Percentiles rank a stretch among this genome's conserved stretches.
These are phyloP conservation scores for Fusarium dlaminii DNA, from an alignment of 2,329 filamentous ascomycete genomes.

Conservation along the genomic window DNA sequence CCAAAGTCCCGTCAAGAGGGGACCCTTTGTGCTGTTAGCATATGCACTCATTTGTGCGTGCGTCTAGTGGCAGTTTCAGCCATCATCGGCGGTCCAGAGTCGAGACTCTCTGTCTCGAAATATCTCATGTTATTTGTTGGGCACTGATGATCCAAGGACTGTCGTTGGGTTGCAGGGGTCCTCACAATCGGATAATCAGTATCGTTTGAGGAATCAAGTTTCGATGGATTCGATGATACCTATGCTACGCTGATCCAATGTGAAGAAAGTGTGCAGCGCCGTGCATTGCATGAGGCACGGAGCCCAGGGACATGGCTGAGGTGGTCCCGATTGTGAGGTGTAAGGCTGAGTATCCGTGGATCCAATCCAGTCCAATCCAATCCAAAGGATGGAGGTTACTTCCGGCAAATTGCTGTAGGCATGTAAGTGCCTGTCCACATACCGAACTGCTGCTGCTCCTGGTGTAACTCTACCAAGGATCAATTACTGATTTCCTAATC, in stretches of 20 bases:
- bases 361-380: neutral
- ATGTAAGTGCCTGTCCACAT: neutral
- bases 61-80: slow-evolving; percentile 25
- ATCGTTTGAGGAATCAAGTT: slow-evolving; percentile 4
- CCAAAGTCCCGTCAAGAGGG: slow-evolving; percentile 25
- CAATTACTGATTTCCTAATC: slow-evolving; percentile 16
- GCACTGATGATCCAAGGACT: neutral
- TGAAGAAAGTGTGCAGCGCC: slow-evolving; percentile 9
- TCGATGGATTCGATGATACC: neutral
- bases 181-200: neutral
- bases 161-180: neutral
- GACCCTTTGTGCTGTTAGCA: slow-evolving; percentile 29
- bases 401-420: slow-evolving; percentile 11
- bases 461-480: neutral
- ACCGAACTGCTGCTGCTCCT: neutral
- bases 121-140: slow-evolving; percentile 7
- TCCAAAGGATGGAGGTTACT: neutral
- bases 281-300: slow-evolving; percentile 10
- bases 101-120: neutral
- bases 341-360: slow-evolving; percentile 27
- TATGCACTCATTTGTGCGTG: slow-evolving; percentile 2
- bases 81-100: neutral
- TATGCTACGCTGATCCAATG: neutral
- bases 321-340: slow-evolving; percentile 34
- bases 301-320: slow-evolving; percentile 13